These are phyloP conservation scores for Colletotrichum australisinense DNA, from an alignment of 2,329 filamentous ascomycete genomes.

Conservation along the genomic window DNA sequence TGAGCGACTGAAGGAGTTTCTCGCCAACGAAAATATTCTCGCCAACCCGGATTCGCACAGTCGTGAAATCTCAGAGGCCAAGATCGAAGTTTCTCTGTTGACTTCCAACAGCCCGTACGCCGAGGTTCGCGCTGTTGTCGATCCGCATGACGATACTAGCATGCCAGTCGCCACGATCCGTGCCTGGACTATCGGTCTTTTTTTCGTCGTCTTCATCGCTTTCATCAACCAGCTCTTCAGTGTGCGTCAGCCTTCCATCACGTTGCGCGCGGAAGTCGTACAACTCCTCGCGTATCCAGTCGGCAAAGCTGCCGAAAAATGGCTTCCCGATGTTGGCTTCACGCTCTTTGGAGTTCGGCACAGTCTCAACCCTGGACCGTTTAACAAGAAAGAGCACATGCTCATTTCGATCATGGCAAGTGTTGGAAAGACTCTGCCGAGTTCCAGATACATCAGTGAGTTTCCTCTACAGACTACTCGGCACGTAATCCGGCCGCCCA, in stretches of 20 bases:
- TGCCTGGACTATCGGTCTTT: constrained; percentile 50
- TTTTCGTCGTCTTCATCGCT: constrained; percentile 46
- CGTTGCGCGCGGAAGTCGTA: constrained; percentile 52
- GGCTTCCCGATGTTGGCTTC: constrained; percentile 48
- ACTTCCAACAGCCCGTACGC: constrained; percentile 51
- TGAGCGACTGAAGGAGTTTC: constrained; percentile 52
- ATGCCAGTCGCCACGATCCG: constrained; percentile 55
- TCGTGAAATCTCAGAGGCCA: constrained; percentile 44
- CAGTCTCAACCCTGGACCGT: constrained; percentile 60
- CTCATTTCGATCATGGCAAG: constrained; percentile 69
- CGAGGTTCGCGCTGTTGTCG: constrained; percentile 58
- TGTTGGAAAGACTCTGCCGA: constrained; percentile 55
- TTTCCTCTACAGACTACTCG: no score
- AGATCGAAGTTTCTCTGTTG: constrained; percentile 46
- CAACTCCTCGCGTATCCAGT: constrained; percentile 53
- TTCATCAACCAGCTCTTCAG: constrained; percentile 54
- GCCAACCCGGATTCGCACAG: constrained; percentile 41
- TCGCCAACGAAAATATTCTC: constrained; percentile 40
- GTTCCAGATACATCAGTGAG: constrained; percentile 53
- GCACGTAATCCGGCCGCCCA: no score
- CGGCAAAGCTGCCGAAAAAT: constrained; percentile 47
- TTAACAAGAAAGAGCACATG: constrained; percentile 66
- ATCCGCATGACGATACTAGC: constrained; percentile 53
- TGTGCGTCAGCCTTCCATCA: constrained; percentile 53
- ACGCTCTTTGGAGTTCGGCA: constrained; percentile 49